Evolutionary conservation across 192 early-diverging fungal genomes (phyloP).

Genomic region (Backusella australiensis): DNA sequence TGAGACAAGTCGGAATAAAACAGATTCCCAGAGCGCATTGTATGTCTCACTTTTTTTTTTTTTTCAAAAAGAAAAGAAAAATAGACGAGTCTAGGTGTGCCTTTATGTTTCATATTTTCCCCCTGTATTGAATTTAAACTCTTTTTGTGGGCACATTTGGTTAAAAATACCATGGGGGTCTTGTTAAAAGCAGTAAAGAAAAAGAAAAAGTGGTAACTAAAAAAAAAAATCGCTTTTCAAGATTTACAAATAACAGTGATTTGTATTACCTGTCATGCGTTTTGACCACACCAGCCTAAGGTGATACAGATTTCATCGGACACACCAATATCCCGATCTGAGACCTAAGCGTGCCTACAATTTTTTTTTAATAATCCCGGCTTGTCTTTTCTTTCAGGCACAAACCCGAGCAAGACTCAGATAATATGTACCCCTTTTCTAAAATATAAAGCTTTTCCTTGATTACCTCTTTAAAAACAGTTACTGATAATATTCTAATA

Average conservation of each 20-base stretch:
- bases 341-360: not conserved
- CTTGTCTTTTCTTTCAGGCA: not conserved
- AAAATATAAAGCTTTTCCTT: not conserved
- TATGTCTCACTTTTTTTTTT: constrained; percentile 4
- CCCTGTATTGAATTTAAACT: not conserved
- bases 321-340: not conserved
- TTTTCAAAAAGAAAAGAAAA: constrained; percentile 2
- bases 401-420: not conserved
- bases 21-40: not conserved
- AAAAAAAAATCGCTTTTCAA: not conserved
- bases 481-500: not conserved
- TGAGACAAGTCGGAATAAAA: constrained; percentile 2
- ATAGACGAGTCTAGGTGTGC: constrained; percentile 1
- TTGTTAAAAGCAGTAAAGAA: not conserved
- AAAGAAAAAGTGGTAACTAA: not conserved
- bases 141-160: not conserved
- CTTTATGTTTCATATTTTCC: constrained; percentile 1
- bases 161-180: not conserved
- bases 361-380: not conserved
- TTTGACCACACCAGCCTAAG: not conserved
- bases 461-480: not conserved
- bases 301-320: not conserved
- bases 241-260: not conserved
- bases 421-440: not conserved
- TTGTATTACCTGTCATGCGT: not conserved